Evolutionary conservation across 2,329 filamentous ascomycete genomes (phyloP), one percentile per base, ranked within the genome.

Genomic region (Pseudocercospora cruenta): DNA sequence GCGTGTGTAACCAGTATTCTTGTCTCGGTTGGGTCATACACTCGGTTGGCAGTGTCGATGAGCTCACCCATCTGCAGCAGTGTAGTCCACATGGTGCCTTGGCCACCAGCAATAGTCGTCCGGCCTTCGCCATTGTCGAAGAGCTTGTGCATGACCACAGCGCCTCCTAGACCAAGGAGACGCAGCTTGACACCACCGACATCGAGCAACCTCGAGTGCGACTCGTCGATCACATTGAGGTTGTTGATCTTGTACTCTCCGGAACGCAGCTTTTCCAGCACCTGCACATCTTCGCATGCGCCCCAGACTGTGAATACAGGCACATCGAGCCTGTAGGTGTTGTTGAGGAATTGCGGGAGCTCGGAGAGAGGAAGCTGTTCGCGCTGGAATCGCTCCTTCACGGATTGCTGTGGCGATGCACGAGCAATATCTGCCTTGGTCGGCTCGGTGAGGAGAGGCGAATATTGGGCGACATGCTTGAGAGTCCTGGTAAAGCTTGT

Each of bases 41-140:
- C 95, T 74, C 95, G 92, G 80, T 97, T 97, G 19, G 95, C 95
- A 3, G 96, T 99, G 78, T 99, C 95, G 62, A 99, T 93, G 58
- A 99, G 85, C 82, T 99, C 95, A 61, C 95, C 95, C 91, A 99
- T 99, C 81, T 99, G 95, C 70, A 99, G 82, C 31, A 99, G 84
- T 6, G 95, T 99, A 7, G 95, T 99, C 95, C 95, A 99, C 95
- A 99, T 99, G 54, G 95, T 99, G 68, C 95, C 95, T 80, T 99
- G 95, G 21, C 95, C 95, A 78, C 95, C 95, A 22, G 95, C 95
- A 80, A 99, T 99, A 1, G 96, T 99, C 59, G 95, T 99, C 80
- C 94, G 90, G 67, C 95, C 95, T 78, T 99, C 95, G 62, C 95
- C 95, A 73, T 99, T 99, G 80, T 99, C 95, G 76, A 99, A 99